These are phyloP conservation scores for Fraxinus greggii DNA, from an alignment of 305 asterid species.

Conservation along the genomic window DNA sequence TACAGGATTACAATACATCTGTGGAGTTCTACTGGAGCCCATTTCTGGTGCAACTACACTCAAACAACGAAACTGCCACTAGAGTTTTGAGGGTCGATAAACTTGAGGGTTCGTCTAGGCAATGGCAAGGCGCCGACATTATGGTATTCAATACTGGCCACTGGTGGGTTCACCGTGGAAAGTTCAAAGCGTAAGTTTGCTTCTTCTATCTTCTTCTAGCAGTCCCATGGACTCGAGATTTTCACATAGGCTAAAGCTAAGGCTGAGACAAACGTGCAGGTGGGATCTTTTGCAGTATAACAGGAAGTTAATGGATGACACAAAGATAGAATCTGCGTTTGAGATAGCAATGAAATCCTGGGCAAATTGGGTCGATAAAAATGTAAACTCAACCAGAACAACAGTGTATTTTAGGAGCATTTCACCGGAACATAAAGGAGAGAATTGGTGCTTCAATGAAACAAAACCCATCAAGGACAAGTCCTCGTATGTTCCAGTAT, in stretches of 20 bases:
- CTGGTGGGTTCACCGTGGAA: slow-evolving; percentile 29
- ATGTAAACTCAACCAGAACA: slow-evolving; percentile 21
- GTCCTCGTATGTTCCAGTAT: neutral
- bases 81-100: slow-evolving; percentile 21
- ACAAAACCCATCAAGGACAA: slow-evolving; percentile 18
- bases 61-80: slow-evolving; percentile 2
- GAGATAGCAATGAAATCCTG: slow-evolving; percentile 25
- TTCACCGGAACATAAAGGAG: slow-evolving; percentile 26
- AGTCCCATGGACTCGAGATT: neutral
- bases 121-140: slow-evolving; percentile 25
- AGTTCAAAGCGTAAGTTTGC: slow-evolving; percentile 28
- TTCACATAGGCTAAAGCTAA: neutral
- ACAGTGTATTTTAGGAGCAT: slow-evolving; percentile 26
- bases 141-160: slow-evolving; percentile 19
- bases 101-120: slow-evolving; percentile 19
- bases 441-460: slow-evolving; percentile 22
- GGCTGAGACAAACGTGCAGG: slow-evolving; percentile 10
- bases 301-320: slow-evolving; percentile 11
- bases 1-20: slow-evolving; percentile 24
- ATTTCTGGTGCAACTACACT: slow-evolving; percentile 24
- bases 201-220: neutral
- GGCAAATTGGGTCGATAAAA: slow-evolving; percentile 25
- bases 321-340: slow-evolving; percentile 23
- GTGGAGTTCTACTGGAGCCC: slow-evolving; percentile 32
- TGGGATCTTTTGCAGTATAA: slow-evolving; percentile 25